Base-by-base conservation (phyloP, 108 stramenopile species). In the Discostella stelligeroides region DNA sequence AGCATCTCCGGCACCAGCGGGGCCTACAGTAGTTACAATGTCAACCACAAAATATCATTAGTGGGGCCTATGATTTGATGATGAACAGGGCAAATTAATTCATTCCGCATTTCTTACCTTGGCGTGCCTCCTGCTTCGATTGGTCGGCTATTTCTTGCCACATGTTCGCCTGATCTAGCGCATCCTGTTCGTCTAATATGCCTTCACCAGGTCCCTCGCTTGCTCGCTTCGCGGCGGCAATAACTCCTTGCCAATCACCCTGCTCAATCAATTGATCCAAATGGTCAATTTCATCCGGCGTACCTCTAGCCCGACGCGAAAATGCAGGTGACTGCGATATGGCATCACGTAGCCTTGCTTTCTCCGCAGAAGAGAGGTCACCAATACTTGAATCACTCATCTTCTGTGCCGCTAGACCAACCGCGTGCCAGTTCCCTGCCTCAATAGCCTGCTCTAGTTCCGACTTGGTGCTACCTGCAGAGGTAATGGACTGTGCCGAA, bases 351-450 rank as follows among this genome's bases (percentile, higher is more conserved):
- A 79, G 51, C 40, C 68, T 43, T 63, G 73, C 63, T 60, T 55
- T 69, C 29, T 83, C 61, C 60, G 66, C 80, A 17, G 50, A 28
- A 5, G 85, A 81, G 6, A 75, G 64, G 13, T 63, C 74, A 12
- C 63, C 68, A 11, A 63, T 58, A 55, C 71, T 82, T 24, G 65
- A 48, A 39, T 81, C 82, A 56, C 79, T 80, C 73, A 83, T 80
- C 75, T 73, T 76, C 34, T 81, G 62, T 15, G 94, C 94, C 9
- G 89, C 90, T 29, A 85, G 74, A 28, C 89, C 91, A 50, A 95
- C 94, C 34, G 94, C 94, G 24, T 91, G 85, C 94, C 94, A 95
- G 60, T 95, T 91, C 29, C 94, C 94, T 11, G 81, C 85, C 51
- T 91, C 91, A 58, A 95, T 90, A 0, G 94, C 94, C 39, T 66